These are phyloP conservation scores for Suhomyces kilbournensis DNA, from an alignment of 805 yeast genomes.

Conservation along the genomic window DNA sequence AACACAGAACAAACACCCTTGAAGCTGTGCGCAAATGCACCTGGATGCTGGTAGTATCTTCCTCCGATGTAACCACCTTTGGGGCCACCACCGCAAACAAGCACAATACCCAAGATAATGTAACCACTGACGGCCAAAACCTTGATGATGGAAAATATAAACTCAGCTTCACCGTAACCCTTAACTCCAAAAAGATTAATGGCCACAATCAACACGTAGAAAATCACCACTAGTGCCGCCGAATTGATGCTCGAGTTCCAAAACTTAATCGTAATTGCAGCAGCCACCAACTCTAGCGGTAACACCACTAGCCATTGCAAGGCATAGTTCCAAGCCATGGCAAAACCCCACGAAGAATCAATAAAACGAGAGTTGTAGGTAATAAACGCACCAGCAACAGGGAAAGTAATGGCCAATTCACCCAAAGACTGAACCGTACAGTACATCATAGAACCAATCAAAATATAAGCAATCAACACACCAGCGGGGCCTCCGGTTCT, in stretches of 20 bases:
- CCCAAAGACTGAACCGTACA: conserved; percentile 44
- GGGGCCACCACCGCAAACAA: conserved; percentile 57
- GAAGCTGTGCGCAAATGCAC: conserved; percentile 63
- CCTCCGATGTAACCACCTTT: conserved; percentile 54
- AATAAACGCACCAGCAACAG: conserved; percentile 43
- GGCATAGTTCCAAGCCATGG: conserved; percentile 71
- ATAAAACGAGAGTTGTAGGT: conserved; percentile 62
- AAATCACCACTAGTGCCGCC: conserved; percentile 57
- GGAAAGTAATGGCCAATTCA: conserved; percentile 45
- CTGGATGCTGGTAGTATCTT: conserved; percentile 60
- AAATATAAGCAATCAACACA: conserved; percentile 36
- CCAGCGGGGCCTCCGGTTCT: conserved; percentile 71
- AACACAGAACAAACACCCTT: conserved; percentile 73
- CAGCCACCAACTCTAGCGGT: conserved; percentile 66
- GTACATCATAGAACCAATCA: conserved; percentile 35
- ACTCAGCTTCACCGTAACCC: conserved; percentile 62
- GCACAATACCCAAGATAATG: conserved; percentile 52
- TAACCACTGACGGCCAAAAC: conserved; percentile 60
- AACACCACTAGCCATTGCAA: conserved; percentile 62
- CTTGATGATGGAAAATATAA: conserved; percentile 64
- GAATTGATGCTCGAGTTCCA: conserved; percentile 51
- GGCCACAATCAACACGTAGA: conserved; percentile 47
- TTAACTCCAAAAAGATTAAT: conserved; percentile 53
- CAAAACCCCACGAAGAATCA: conserved; percentile 68
- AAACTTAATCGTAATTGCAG: conserved; percentile 52